Evolutionary conservation across 192 early-diverging fungal genomes (phyloP), one percentile per base, ranked within the genome.

Genomic region (Linnemannia schmuckeri): DNA sequence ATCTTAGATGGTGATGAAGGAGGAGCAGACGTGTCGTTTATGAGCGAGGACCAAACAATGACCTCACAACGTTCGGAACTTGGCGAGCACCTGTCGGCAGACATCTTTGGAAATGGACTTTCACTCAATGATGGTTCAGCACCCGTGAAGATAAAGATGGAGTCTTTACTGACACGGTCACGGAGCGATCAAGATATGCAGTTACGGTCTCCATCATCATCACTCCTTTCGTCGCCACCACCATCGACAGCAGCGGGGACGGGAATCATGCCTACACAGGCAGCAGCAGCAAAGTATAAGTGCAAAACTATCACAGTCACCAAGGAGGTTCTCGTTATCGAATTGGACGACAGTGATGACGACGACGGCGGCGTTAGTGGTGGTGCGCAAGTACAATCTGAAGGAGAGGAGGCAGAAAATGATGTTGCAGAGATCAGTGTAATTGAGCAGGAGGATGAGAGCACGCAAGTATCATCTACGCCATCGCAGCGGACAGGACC

Each of bases 311-410:
- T 35, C 3, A 33, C 38, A 13, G 9, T 63, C 17, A 66, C 61
- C 22, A 68, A 69, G 42, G 70, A 79, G 33, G 8, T 79, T 24
- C 46, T 75, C 18, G 33, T 80, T 66, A 80, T 80, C 33, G 72
- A 74, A 10, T 44, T 75, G 6, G 79, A 75, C 17, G 61, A 66
- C 30, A 73, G 74, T 30, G 79, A 80, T 17, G 79, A 80, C 72
- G 63, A 70, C 33, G 33, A 37, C 22, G 49, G 27, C n/a, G 13
- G 54, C 6, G 24, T 4, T 38, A 17, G 17, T 18, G 35, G 30
- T 42, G n/a, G 20, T 22, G 52, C 30, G 7, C 15, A 33, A 35
- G 35, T 3, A 27, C 41, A 74, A 8, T 3, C 24, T 30, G 27
- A 2, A 30, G 27, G 30, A 18, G 5, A 0, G 2, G 40, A 18